Base-by-base conservation (phyloP, 2,329 filamentous ascomycete species). In the Cadophora sp. region DNA sequence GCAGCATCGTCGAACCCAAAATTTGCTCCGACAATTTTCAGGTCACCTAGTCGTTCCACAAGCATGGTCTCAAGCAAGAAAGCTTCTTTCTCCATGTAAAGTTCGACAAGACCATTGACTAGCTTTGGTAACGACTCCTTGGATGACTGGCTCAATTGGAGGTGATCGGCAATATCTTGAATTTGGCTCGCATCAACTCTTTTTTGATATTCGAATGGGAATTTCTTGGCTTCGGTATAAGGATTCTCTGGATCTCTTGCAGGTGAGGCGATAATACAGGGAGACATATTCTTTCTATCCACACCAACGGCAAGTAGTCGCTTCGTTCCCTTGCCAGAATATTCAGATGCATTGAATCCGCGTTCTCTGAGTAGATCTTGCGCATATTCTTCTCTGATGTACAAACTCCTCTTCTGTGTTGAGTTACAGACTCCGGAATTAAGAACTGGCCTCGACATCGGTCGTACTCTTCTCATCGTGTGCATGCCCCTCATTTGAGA, bases 1-100 rank as follows among this genome's bases (percentile, higher is more conserved):
- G 90, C 89, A 1, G 90, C 89, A 79, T 92, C 89, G 78, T 92
- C 91, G 80, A 92, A 91, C 68, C 86, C 86, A 73, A 92, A 86
- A 59, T 83, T 81, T 0, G 89, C 85, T 48, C 80, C 81, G 37
- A 83, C 83, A 19, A 89, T 79, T 63, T 85, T 80, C 0, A 91
- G 73, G 1, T 76, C 75, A 12, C 80, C 77, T 14, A 75, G 64
- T 1, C 77, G 68, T 24, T 85, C 74, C 1, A 83, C 80, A 68
- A 87, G 77, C 31, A 79, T 80, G 19, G 85, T 83, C 69, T 87
- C 84, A 1, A 91, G 79, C 4, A 87, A 82, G 73, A 91, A 87
- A 1, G 89, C 90, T 80, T 92, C 90, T 69, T 90, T 90, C 56
- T 84, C 81, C 55, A 80, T 84, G 80, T 89, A 92, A 1, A 92